Percentiles rank a stretch among this genome's conserved stretches.
phyloP scores from a whole-genome alignment of 192 early-diverging fungal species.

The Coemansia sp. region DNA sequence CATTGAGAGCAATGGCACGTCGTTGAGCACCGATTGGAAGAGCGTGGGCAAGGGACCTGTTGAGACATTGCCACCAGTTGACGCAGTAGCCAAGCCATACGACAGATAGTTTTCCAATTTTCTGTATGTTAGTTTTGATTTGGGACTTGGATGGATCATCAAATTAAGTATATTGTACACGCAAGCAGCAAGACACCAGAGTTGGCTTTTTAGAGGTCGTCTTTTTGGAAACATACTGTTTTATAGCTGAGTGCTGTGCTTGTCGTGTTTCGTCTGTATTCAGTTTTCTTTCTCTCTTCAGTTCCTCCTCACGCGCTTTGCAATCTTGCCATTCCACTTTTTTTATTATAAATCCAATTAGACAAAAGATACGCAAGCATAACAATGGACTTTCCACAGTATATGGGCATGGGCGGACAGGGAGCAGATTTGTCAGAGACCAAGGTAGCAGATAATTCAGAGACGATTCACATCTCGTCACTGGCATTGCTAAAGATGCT shows the following conservation, averaged over 20 bases:
- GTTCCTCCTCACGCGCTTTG: background rate
- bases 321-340: background rate
- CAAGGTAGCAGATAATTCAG: slow-evolving; percentile 79
- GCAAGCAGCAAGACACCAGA: background rate
- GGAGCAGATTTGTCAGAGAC: slow-evolving; percentile 43
- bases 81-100: slow-evolving; percentile 84
- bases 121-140: too few relatives aligned
- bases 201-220: background rate
- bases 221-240: background rate
- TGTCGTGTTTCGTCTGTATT: slow-evolving; percentile 1
- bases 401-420: slow-evolving; percentile 38
- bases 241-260: background rate
- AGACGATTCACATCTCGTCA: slow-evolving; percentile 99
- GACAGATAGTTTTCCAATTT: slow-evolving; percentile 16
- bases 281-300: background rate
- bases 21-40: slow-evolving; percentile 92
- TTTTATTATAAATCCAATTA: background rate
- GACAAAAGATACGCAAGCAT: slow-evolving; percentile 11
- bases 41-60: slow-evolving; percentile 84
- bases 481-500: slow-evolving; percentile 96
- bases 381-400: slow-evolving; percentile 43
- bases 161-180: slow-evolving; percentile 5
- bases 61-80: slow-evolving; percentile 88
- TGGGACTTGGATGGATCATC: background rate
- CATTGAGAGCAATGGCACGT: slow-evolving; percentile 92